A percentile compares a stretch with the other conserved stretches of the same genome.
Conservation (phyloP, 1,284 basidiomycete species). For the Fomitopsis schrenkii region DNA sequence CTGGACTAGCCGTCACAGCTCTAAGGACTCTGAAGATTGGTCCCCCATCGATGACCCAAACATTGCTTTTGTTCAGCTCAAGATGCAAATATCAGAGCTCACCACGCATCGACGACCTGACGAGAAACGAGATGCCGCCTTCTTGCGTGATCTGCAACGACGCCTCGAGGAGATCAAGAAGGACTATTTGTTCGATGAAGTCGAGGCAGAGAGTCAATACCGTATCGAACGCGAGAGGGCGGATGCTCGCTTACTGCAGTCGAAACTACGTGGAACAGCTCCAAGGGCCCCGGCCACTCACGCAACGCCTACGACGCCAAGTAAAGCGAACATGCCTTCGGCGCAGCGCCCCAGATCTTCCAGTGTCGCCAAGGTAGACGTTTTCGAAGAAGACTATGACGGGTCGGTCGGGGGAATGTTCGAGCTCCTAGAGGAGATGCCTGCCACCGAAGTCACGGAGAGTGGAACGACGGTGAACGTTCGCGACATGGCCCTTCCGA, state of each 20-base stretch:
- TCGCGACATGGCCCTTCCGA: constrained; percentile 78
- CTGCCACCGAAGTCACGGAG: constrained; percentile 45
- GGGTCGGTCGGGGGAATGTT: constrained; percentile 68
- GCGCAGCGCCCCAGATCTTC: background rate
- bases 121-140: constrained; percentile 33
- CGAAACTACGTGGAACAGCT: constrained; percentile 43
- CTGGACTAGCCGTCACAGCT: constrained; percentile 5
- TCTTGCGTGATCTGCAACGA: constrained; percentile 45
- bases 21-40: constrained; percentile 23
- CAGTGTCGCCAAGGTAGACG: constrained; percentile 27
- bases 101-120: constrained; percentile 27
- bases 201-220: constrained; percentile 64
- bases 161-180: constrained; percentile 53
- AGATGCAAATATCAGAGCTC: constrained; percentile 48
- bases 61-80: constrained; percentile 57
- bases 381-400: constrained; percentile 48
- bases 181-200: constrained; percentile 75
- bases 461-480: constrained; percentile 58
- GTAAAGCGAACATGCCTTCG: background rate
- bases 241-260: constrained; percentile 48
- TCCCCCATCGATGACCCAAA: constrained; percentile 54
- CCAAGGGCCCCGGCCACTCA: background rate
- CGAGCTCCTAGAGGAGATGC: constrained; percentile 72
- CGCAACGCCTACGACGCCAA: background rate
- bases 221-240: constrained; percentile 51